Percentiles rank a stretch among this genome's conserved stretches.
These are phyloP conservation scores for Didymella pomorum DNA, from an alignment of 2,329 filamentous ascomycete genomes.

Conservation along the genomic window DNA sequence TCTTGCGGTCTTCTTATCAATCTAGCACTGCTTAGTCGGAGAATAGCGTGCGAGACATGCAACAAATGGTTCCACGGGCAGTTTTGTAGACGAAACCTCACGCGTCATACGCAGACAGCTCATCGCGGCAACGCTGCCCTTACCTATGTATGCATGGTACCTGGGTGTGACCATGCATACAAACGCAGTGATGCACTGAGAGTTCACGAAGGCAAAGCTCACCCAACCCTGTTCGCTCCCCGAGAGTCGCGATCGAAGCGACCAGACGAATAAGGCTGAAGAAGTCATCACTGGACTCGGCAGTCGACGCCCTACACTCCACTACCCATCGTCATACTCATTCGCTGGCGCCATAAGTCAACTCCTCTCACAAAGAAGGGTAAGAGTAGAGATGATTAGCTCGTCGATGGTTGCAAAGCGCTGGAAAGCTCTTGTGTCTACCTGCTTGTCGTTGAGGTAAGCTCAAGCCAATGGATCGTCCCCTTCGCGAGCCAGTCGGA, in stretches of 20 bases:
- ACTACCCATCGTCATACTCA: background rate
- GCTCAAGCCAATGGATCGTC: constrained; percentile 3
- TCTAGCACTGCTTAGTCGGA: background rate
- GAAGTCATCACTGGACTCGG: background rate
- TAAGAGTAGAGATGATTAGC: background rate
- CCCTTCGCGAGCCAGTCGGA: background rate
- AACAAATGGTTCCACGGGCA: background rate
- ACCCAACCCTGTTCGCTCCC: background rate
- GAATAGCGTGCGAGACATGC: background rate
- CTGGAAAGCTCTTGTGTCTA: background rate
- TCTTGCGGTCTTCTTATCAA: background rate
- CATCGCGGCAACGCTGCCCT: background rate
- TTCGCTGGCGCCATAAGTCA: background rate
- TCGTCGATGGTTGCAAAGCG: background rate
- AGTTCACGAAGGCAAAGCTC: background rate
- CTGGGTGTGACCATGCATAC: background rate
- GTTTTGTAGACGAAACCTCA: background rate
- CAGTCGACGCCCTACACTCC: background rate
- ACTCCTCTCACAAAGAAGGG: background rate
- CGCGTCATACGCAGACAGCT: background rate
- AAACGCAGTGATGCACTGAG: constrained; percentile 3
- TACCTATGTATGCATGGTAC: background rate
- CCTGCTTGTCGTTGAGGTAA: constrained; percentile 1
- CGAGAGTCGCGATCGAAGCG: background rate
- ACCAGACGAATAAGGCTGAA: background rate